Base-by-base conservation (phyloP, 495 filamentous ascomycete species). In the Acidiella bohemica region DNA sequence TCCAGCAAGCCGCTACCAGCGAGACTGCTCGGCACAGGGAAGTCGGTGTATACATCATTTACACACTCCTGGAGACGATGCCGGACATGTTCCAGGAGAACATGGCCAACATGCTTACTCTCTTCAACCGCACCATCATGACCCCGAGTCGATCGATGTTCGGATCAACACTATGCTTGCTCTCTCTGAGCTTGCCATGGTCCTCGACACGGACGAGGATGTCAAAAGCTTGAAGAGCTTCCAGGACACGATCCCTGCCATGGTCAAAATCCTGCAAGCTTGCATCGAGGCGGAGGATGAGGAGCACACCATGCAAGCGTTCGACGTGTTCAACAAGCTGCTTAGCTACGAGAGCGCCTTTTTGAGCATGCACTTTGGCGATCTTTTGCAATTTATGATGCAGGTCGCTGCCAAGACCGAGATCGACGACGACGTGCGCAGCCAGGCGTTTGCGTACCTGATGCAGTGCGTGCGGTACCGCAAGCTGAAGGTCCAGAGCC, bases 261-360 rank as follows among this genome's bases (percentile, higher is more conserved):
- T 96, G 86, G 86, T 96, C 25, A 71, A 71, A 16, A 81, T 95
- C 8, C 71, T 97, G 34, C 88, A 94, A 67, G 68, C 76, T 32
- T 72, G 81, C 17, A 76, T 96, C 38, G 71, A 80, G 48, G 67
- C 70, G 21, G 70, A 73, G 7, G 78, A 96, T 53, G 88, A 94
- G 45, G 87, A 92, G 49, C 79, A 78, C 45, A 72, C 79, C 35
- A 81, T 84, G 61, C 80, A 88, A 53, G 80, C 79, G 5, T 97
- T 97, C 53, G 90, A 97, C 59, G 87, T 95, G 36, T 94, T 97
- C 71, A 92, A 97, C 64, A 93, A 83, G 23, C 73, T 96, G 43
- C 69, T 97, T 22, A 83, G 83, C 44, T 93, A 82, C 56, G 87
- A 96, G 53, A 76, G 80, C 18, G 71, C 79, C n/a, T 67, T 96